A percentile compares a stretch with the other conserved stretches of the same genome.
phyloP scores from a whole-genome alignment of 176 grass and related monocot species.

The Tuctoria greenei region DNA sequence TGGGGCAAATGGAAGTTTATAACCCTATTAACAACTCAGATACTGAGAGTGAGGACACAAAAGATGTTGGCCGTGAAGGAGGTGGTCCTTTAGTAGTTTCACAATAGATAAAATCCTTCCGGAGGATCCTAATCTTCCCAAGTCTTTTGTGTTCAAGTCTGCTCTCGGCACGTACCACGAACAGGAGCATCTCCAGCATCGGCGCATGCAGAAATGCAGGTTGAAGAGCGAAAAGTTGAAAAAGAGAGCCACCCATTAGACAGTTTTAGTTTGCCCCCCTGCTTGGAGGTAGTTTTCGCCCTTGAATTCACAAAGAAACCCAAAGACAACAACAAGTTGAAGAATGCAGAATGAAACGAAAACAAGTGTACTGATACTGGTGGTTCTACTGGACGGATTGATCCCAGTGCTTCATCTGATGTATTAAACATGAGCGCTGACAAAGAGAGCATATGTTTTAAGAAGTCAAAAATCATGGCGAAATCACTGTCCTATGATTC shows the following conservation, averaged over 20 bases:
- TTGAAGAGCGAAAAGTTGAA: constrained; percentile 36
- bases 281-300: constrained; percentile 33
- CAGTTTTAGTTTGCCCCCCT: constrained; percentile 34
- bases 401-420: constrained; percentile 24
- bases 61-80: constrained; percentile 33
- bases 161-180: constrained; percentile 23
- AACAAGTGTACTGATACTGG: constrained; percentile 23
- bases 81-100: constrained; percentile 21
- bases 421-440: constrained; percentile 33
- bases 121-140: constrained; percentile 35
- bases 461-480: constrained; percentile 35
- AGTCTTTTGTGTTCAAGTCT: constrained; percentile 32
- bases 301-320: constrained; percentile 44
- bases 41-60: constrained; percentile 31
- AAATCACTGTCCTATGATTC: constrained; percentile 47
- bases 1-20: constrained; percentile 38
- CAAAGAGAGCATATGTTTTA: constrained; percentile 46
- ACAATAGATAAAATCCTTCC: constrained; percentile 46
- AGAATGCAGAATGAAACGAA: constrained; percentile 46
- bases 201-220: constrained; percentile 27
- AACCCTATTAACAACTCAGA: constrained; percentile 33
- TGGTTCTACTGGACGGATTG: constrained; percentile 34
- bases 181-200: constrained; percentile 27
- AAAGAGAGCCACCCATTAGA: constrained; percentile 35
- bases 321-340: constrained; percentile 38